A percentile compares a stretch with the other conserved stretches of the same genome.
Evolutionary conservation across 2,329 filamentous ascomycete species (phyloP).

Genomic region (Alternaria infectoria): DNA sequence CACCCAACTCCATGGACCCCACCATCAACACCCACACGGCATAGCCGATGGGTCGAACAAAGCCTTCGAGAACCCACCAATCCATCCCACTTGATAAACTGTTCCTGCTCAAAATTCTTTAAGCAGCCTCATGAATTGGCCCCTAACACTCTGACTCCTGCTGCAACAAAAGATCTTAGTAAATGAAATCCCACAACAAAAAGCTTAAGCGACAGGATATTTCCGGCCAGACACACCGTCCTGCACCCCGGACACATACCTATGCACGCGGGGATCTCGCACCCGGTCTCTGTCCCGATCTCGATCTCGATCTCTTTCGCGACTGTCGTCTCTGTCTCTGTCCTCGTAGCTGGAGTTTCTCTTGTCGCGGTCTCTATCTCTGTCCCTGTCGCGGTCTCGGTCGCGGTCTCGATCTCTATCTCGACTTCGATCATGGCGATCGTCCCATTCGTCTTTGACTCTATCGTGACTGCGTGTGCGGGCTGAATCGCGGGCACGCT

Average conservation of each 20-base stretch:
- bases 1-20: neutral
- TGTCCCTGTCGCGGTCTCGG: slow-evolving; percentile 3
- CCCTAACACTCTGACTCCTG: slow-evolving; percentile 16
- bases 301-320: slow-evolving; percentile 18
- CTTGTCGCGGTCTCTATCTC: slow-evolving; percentile 4
- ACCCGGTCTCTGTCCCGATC: slow-evolving; percentile 21
- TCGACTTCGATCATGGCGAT: slow-evolving; percentile 12
- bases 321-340: slow-evolving; percentile 14
- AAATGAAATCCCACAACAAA: slow-evolving; percentile 12
- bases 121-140: slow-evolving; percentile 23
- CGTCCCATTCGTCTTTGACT: slow-evolving; percentile 36
- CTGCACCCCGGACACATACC: slow-evolving; percentile 44
- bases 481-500: slow-evolving; percentile 23
- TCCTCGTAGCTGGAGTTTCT: neutral
- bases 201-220: slow-evolving; percentile 31
- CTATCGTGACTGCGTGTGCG: slow-evolving; percentile 39
- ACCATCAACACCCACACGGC: neutral
- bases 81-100: neutral
- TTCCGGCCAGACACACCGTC: slow-evolving; percentile 43
- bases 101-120: slow-evolving; percentile 26
- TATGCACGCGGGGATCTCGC: slow-evolving; percentile 33
- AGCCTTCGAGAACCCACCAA: neutral
- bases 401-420: slow-evolving; percentile 4
- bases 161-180: slow-evolving; percentile 19
- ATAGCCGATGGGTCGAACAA: neutral